Percentiles rank a stretch among this genome's conserved stretches.
phyloP scores from a whole-genome alignment of 106 monocot genomes.

The Dactylorhiza incarnata region DNA sequence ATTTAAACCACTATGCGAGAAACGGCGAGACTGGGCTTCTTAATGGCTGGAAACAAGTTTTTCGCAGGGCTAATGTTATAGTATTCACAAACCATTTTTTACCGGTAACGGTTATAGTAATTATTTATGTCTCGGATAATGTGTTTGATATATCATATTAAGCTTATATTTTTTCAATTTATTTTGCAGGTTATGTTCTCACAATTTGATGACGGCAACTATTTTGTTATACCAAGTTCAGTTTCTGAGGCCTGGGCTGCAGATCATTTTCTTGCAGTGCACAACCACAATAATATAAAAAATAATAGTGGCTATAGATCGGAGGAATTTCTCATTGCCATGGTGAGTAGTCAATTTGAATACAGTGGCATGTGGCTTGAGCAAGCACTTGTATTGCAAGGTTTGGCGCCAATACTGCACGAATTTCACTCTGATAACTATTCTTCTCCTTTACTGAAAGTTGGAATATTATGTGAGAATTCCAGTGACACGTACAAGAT shows the following conservation, averaged over 20 bases:
- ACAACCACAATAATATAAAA: conserved; percentile 21
- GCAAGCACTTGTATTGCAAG: conserved; percentile 73
- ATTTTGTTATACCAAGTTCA: conserved; percentile 78
- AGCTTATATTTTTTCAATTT: not conserved
- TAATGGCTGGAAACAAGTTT: conserved; percentile 72
- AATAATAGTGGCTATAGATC: conserved; percentile 32
- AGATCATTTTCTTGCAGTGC: conserved; percentile 14
- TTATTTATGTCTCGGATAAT: not conserved
- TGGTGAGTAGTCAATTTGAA: conserved; percentile 78
- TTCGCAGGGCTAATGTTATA: conserved; percentile 72
- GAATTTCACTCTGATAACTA: conserved; percentile 31
- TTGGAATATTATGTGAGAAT: conserved; percentile 49
- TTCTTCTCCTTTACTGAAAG: conserved; percentile 45
- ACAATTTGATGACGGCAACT: conserved; percentile 74
- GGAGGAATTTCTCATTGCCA: conserved; percentile 71
- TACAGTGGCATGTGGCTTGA: conserved; percentile 82
- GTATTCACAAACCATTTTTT: conserved; percentile 70
- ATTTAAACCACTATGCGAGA: conserved; percentile 40
- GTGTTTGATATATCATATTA: not conserved
- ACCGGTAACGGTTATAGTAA: conserved; percentile 48
- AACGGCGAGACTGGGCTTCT: conserved; percentile 49
- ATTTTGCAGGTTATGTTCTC: conserved; percentile 81
- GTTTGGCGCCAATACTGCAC: conserved; percentile 45
- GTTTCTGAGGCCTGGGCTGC: conserved; percentile 65
- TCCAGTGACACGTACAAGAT: conserved; percentile 31